A percentile compares a stretch with the other conserved stretches of the same genome.
These are phyloP conservation scores for Austroboletus novae-zelandiae DNA, from an alignment of 1,284 basidiomycete genomes.

Conservation along the genomic window DNA sequence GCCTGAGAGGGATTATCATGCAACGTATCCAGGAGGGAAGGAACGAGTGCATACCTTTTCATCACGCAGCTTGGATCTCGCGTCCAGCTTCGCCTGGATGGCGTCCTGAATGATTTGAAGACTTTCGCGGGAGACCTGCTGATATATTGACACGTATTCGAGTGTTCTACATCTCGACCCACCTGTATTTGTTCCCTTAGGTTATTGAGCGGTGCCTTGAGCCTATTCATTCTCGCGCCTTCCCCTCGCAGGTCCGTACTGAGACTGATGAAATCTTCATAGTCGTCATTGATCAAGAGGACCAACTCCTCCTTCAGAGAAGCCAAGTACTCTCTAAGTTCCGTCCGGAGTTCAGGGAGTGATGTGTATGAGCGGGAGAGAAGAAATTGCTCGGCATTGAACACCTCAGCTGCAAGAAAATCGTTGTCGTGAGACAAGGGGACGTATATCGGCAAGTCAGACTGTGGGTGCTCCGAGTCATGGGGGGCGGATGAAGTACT, in stretches of 20 bases:
- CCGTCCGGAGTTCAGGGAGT: slow-evolving; percentile 81
- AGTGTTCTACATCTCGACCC: slow-evolving; percentile 25
- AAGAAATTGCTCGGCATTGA: slow-evolving; percentile 86
- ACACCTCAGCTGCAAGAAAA: slow-evolving; percentile 64
- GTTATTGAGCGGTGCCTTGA: slow-evolving; percentile 63
- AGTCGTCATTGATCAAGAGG: slow-evolving; percentile 95
- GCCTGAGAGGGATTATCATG: slow-evolving; percentile 46
- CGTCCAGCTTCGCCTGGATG: slow-evolving; percentile 74
- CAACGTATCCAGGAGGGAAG: background rate
- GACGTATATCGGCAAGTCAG: slow-evolving; percentile 68
- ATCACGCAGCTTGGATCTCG: slow-evolving; percentile 72
- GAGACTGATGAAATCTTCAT: slow-evolving; percentile 95
- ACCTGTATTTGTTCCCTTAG: slow-evolving; percentile 73
- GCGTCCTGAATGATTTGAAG: slow-evolving; percentile 68
- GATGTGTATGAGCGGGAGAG: slow-evolving; percentile 85
- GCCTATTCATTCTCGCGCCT: slow-evolving; percentile 63
- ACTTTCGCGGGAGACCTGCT: slow-evolving; percentile 60
- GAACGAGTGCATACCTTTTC: slow-evolving; percentile 64
- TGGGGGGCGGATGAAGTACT: slow-evolving; percentile 8
- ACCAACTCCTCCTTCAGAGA: slow-evolving; percentile 90
- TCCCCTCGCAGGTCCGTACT: slow-evolving; percentile 88
- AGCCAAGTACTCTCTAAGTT: slow-evolving; percentile 83
- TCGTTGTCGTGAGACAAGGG: slow-evolving; percentile 81
- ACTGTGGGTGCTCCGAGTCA: slow-evolving; percentile 14
- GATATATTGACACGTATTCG: background rate